Evolutionary conservation across 2,329 filamentous ascomycete species (phyloP).

Genomic region (Alternaria sp.): DNA sequence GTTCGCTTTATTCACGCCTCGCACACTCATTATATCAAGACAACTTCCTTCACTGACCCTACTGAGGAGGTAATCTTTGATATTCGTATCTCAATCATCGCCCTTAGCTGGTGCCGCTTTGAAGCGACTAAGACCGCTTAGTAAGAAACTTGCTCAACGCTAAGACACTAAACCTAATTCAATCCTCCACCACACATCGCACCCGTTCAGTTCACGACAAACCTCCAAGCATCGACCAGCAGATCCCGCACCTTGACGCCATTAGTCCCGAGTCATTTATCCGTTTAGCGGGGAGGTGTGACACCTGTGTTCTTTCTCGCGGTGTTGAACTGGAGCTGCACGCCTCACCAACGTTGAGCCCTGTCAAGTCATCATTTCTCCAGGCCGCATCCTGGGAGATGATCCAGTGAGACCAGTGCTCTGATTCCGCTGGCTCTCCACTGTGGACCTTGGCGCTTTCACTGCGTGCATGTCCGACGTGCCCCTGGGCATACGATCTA

Average conservation of each 20-base stretch:
- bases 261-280: slow-evolving; percentile 25
- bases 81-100: neutral
- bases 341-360: slow-evolving; percentile 20
- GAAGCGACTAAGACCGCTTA: slow-evolving; percentile 26
- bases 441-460: slow-evolving; percentile 18
- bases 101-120: slow-evolving; percentile 9
- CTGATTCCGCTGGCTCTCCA: slow-evolving; percentile 9
- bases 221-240: slow-evolving; percentile 27
- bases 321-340: slow-evolving; percentile 22
- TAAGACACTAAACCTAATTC: slow-evolving; percentile 30
- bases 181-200: slow-evolving; percentile 25
- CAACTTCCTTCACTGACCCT: neutral
- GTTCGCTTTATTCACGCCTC: neutral
- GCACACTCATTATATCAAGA: neutral
- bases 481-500: slow-evolving; percentile 16
- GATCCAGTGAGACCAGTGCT: slow-evolving; percentile 11
- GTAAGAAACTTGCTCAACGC: slow-evolving; percentile 37
- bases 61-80: neutral
- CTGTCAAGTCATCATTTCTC: slow-evolving; percentile 3
- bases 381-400: slow-evolving; percentile 12
- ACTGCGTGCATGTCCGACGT: slow-evolving; percentile 12
- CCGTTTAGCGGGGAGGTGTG: slow-evolving; percentile 18
- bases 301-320: slow-evolving; percentile 20
- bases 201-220: slow-evolving; percentile 32
- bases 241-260: slow-evolving; percentile 33